phyloP scores from a whole-genome alignment of 495 filamentous ascomycete species.

The Talaromyces nanjingensis region DNA sequence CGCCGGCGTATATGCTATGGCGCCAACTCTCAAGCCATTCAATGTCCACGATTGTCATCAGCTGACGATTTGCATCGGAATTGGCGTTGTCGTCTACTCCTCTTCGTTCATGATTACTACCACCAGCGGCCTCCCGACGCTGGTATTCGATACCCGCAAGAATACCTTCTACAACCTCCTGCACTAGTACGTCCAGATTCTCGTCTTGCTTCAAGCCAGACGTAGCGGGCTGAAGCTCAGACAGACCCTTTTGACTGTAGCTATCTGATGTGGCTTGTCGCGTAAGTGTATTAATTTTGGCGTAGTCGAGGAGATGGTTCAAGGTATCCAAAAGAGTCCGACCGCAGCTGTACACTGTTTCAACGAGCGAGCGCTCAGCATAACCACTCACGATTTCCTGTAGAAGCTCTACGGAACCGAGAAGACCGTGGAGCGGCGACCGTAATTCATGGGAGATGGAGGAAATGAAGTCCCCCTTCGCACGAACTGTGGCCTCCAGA shows the following conservation, averaged over 20 bases:
- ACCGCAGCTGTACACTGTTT: constrained; percentile 59
- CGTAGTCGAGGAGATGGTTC: background rate
- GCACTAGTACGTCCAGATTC: background rate
- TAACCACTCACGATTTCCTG: constrained; percentile 44
- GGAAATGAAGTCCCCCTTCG: background rate
- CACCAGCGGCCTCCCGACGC: background rate
- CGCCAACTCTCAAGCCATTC: background rate
- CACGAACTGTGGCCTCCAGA: background rate
- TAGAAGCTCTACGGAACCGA: background rate
- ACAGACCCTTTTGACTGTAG: background rate
- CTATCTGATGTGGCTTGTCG: background rate
- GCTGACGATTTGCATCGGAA: background rate
- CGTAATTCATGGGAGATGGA: background rate
- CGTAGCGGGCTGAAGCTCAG: background rate
- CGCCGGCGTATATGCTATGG: background rate
- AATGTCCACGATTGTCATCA: background rate
- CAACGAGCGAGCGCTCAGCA: constrained; percentile 49
- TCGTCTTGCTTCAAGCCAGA: background rate
- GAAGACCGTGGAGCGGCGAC: background rate
- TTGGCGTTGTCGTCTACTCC: background rate
- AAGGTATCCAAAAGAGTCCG: constrained; percentile 53
- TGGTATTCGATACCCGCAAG: background rate
- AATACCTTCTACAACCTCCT: background rate
- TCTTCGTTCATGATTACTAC: background rate
- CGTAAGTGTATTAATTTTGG: background rate